Percentiles rank a stretch among this genome's conserved stretches.
Conservation (phyloP, 208 protist genomes). For the Crithidia bombi region DNA sequence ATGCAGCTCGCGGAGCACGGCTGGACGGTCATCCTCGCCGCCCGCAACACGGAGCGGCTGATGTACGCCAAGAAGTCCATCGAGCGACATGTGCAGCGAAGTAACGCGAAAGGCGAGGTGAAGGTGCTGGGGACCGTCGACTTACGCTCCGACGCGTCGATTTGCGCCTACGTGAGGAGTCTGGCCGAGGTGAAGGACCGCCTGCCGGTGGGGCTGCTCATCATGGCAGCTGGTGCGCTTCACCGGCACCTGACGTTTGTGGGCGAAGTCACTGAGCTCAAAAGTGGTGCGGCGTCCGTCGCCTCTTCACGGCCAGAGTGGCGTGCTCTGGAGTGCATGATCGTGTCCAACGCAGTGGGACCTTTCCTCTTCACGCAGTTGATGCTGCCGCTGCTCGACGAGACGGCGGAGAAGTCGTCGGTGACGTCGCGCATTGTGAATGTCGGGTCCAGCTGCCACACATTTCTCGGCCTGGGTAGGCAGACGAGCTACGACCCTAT, state of each 20-base stretch:
- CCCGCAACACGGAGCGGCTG: constrained; percentile 60
- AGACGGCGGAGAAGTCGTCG: constrained; percentile 54
- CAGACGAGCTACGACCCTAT: constrained; percentile 43
- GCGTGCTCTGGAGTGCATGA: constrained; percentile 66
- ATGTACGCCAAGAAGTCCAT: constrained; percentile 55
- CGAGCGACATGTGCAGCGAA: constrained; percentile 27
- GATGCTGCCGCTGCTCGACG: constrained; percentile 69
- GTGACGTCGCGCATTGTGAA: constrained; percentile 84
- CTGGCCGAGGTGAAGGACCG: constrained; percentile 38
- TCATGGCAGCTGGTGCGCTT: constrained; percentile 84
- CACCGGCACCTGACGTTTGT: constrained; percentile 53
- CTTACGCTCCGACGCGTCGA: constrained; percentile 63
- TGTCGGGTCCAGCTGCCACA: constrained; percentile 87
- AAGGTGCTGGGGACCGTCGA: constrained; percentile 77
- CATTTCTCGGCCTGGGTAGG: constrained; percentile 61
- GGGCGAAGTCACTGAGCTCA: constrained; percentile 19
- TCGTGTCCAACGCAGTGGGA: constrained; percentile 84
- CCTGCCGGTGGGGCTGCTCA: constrained; percentile 66
- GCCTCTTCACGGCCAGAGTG: constrained; percentile 30
- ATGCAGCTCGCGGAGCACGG: constrained; percentile 72
- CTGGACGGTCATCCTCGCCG: constrained; percentile 80
- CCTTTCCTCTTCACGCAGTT: constrained; percentile 79
- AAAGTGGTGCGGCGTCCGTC: constrained; percentile 15
- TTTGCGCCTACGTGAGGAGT: constrained; percentile 62
- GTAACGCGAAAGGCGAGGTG: constrained; percentile 30